A percentile compares a stretch with the other conserved stretches of the same genome.
These are phyloP conservation scores for Atalantia buxifolia DNA, from an alignment of 345 rosid genomes.

Conservation along the genomic window DNA sequence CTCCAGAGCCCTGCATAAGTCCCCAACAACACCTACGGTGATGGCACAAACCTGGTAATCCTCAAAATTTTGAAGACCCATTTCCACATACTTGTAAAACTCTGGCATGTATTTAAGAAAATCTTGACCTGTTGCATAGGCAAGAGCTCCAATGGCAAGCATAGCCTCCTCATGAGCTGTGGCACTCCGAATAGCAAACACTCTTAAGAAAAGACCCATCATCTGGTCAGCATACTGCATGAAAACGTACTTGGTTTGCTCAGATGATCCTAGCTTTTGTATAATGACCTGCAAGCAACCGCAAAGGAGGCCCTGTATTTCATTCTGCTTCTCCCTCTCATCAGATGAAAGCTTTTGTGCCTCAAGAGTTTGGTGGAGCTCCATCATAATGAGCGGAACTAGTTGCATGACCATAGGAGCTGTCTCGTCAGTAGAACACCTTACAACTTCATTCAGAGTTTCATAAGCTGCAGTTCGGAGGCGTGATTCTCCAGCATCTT, in stretches of 20 bases:
- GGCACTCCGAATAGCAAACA: conserved; percentile 37
- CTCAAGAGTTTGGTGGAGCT: conserved; percentile 38
- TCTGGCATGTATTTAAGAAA: conserved; percentile 46
- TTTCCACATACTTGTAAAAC: conserved; percentile 37
- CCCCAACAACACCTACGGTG: conserved; percentile 47
- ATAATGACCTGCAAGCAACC: conserved; percentile 44
- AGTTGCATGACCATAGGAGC: conserved; percentile 36
- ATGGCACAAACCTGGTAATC: conserved; percentile 51
- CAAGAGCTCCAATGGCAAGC: conserved; percentile 45
- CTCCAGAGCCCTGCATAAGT: conserved; percentile 43
- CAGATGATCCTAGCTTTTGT: conserved; percentile 38
- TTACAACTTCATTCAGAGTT: conserved; percentile 66
- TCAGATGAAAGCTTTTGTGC: conserved; percentile 30
- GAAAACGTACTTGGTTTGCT: conserved; percentile 31
- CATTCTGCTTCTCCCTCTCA: conserved; percentile 38
- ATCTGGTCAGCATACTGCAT: conserved; percentile 42
- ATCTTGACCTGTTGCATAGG: conserved; percentile 39
- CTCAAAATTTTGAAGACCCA: conserved; percentile 48
- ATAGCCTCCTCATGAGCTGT: conserved; percentile 48
- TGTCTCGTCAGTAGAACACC: conserved; percentile 51
- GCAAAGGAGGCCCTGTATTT: conserved; percentile 42
- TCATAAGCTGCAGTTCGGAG: conserved; percentile 74
- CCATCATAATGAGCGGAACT: conserved; percentile 33
- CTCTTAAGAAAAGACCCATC: conserved; percentile 43
- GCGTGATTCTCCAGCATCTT: conserved; percentile 75